Base-by-base conservation (phyloP, 331 rosid genomes). In the Rhamnella rubrinervis region DNA sequence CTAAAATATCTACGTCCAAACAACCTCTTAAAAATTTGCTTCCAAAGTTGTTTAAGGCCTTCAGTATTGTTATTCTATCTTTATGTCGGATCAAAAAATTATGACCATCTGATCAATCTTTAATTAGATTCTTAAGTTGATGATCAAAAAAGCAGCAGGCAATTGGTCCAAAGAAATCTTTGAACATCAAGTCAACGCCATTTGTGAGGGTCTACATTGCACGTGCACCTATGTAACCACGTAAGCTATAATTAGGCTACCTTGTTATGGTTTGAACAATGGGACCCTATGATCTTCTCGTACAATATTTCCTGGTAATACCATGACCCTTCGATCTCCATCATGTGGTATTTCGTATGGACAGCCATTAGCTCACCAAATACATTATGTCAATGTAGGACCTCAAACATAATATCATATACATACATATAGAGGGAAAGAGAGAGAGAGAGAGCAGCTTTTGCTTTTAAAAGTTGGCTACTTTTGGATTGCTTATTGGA, bases 401-500 rank as follows among this genome's bases (percentile, higher is more conserved):
- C 58, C 65, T 10, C 49, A 53, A 1, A 19, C 58, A 18, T 18
- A 5, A 5, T 18, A 53, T 18, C 25, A 18, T 21, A 2, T 21
- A 2, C 2, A 18, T 53, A 18, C 6, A 17, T 53, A 1, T 20
- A 15, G 1, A 19, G 20, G 15, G 56, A 52, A 17, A 51, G 23
- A 53, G 2, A 53, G 12, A 67, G 72, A 66, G 76, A 55, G 70
- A 28, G 12, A 40, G 57, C 77, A 58, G 73, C 95, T 77, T 80
- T 84, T 77, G 68, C 88, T 82, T 85, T 88, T 75, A 65, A 93
- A 88, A 88, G 93, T 78, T 21, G 52, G 67, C 6, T 71, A 71
- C 90, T 85, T 86, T 87, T 73, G 70, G 75, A 72, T 85, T 73
- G 83, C 77, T 83, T 77, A 77, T 71, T 80, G 58, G 70, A 68